Percentiles rank a stretch among this genome's conserved stretches.
These are phyloP conservation scores for Mycena metata DNA, from an alignment of 768 basidiomycete species.

Conservation along the genomic window DNA sequence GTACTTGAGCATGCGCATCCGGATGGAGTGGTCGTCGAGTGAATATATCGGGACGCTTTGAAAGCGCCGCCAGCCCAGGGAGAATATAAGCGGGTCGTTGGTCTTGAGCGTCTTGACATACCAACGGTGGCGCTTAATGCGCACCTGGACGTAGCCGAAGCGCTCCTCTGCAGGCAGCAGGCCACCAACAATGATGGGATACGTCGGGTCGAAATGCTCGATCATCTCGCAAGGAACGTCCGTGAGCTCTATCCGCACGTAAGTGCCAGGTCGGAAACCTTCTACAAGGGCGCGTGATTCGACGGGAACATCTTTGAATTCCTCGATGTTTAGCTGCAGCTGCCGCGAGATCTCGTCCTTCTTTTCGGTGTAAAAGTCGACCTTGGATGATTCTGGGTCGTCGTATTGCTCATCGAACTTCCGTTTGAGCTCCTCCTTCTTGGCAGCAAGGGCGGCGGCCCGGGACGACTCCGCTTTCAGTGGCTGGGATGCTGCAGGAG, in stretches of 20 bases:
- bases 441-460: conserved; percentile 75
- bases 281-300: conserved; percentile 88
- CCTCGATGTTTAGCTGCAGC: conserved; percentile 83
- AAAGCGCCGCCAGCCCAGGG: conserved; percentile 98
- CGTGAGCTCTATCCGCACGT: conserved; percentile 91
- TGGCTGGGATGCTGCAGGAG: conserved; percentile 41
- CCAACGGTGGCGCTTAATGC: conserved; percentile 98
- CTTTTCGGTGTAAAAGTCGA: conserved; percentile 91
- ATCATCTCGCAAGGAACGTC: conserved; percentile 93
- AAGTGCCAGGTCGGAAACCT: conserved; percentile 90
- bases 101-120: conserved; percentile 92
- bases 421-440: conserved; percentile 92
- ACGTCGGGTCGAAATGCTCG: conserved; percentile 91
- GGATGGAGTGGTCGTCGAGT: conserved; percentile 96
- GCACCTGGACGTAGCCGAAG: conserved; percentile 94
- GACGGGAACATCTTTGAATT: conserved; percentile 84
- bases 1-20: conserved; percentile 99
- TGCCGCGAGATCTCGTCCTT: conserved; percentile 94
- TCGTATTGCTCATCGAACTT: conserved; percentile 99
- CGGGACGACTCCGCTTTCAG: conserved; percentile 49
- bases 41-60: conserved; percentile 96
- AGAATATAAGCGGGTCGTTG: conserved; percentile 96
- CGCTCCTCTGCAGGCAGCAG: conserved; percentile 90
- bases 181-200: conserved; percentile 94
- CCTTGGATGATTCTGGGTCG: conserved; percentile 81